Percentiles rank a stretch among this genome's conserved stretches.
phyloP scores from a whole-genome alignment of 176 grass and related monocot species.

The Bothriochloa decipiens region DNA sequence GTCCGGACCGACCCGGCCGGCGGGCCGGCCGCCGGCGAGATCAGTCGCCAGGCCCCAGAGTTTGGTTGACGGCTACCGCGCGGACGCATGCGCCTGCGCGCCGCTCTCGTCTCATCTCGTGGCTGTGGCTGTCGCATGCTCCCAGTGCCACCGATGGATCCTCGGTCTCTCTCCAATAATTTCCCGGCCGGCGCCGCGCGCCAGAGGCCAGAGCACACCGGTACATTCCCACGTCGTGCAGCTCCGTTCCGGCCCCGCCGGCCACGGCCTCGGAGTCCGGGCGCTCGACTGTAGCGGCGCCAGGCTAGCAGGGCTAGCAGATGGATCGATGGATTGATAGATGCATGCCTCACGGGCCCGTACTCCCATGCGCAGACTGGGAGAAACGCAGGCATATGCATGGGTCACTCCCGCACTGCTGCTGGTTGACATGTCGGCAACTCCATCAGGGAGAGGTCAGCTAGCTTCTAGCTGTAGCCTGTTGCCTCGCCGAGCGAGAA shows the following conservation, averaged over 20 bases:
- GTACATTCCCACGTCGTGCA: conserved; percentile 45
- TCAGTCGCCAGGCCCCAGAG: background rate
- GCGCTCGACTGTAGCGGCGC: background rate
- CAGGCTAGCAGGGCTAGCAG: background rate
- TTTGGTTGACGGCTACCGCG: conserved; percentile 37
- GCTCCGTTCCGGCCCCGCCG: background rate
- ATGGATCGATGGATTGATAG: background rate
- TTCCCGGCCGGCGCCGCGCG: background rate
- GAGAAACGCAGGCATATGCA: background rate
- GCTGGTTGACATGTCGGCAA: conserved; percentile 40
- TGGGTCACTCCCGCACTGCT: conserved; percentile 11
- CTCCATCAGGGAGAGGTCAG: background rate
- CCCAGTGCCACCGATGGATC: no score
- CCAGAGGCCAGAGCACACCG: background rate
- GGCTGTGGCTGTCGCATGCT: background rate
- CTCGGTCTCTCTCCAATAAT: conserved; percentile 43
- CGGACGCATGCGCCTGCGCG: conserved; percentile 11
- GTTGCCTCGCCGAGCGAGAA: no score
- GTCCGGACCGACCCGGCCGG: background rate
- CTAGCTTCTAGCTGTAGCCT: background rate
- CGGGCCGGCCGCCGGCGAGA: background rate
- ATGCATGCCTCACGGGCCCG: conserved; percentile 23
- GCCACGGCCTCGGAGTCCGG: conserved; percentile 2
- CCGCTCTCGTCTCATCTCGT: background rate
- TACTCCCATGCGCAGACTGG: background rate